Evolutionary conservation across 768 basidiomycete genomes (phyloP), one percentile per base, ranked within the genome.

Genomic region (Serendipita sp.): DNA sequence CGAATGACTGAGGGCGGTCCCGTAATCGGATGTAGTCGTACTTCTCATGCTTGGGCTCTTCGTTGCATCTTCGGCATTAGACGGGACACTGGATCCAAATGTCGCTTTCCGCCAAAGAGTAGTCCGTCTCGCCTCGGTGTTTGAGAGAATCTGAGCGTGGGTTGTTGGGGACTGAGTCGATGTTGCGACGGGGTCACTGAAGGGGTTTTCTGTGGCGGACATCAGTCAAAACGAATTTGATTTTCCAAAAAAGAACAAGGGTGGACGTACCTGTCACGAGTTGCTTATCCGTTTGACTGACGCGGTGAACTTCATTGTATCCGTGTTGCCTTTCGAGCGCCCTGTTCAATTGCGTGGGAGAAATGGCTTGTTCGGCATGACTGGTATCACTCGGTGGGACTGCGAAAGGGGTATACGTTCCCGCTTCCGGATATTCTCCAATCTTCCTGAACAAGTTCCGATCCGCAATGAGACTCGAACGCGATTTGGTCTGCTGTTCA

Each of bases 381-480:
- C 55, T 34, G 18, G 16, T 23, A 4, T 60, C 55, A 34, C 55
- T 60, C 16, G 55, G 55, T 34, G 55, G 55, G 55, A 60, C 16
- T n/a, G 55, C 55, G 34, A 60, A 60, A n/a, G 55, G 55, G 23
- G 55, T 60, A 34, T 60, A 60, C 6, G 55, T 31, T 10, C 34
- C 55, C 23, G 55, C 55, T 23, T 60, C 55, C 10, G 55, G 55
- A 36, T 60, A 60, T 60, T 60, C 16, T 34, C 55, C 55, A 27
- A 60, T 60, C 34, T 60, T 60, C 16, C 55, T 23, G 23, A 60
- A 34, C 34, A n/a, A n/a, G 34, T 60, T 60, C 27, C 33, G 23
- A n/a, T 60, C 55, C 34, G 23, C 55, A 34, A 60, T 60, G 16
- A 60, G 10, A 36, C 55, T 60, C 10, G 23, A 16, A 23, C 55